Conservation (phyloP, 257 asterid genomes). For the Pogostemon cablin region DNA sequence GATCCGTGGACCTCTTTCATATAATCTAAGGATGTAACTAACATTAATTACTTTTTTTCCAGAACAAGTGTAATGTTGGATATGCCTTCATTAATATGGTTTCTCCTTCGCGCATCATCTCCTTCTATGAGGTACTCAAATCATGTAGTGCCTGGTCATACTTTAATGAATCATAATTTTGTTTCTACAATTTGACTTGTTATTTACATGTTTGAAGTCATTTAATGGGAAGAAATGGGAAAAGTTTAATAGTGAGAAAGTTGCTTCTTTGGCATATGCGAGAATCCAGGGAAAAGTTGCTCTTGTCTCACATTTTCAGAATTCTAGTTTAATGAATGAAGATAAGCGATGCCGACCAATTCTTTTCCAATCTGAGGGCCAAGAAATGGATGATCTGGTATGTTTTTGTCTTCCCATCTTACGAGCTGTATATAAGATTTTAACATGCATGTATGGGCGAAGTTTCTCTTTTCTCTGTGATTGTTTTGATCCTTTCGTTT, state of each 20-base stretch:
- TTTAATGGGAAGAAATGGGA: conserved; percentile 99
- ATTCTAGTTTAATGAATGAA: conserved; percentile 96
- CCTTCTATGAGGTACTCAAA: conserved; percentile 77
- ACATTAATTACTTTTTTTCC: conserved; percentile 35
- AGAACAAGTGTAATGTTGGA: conserved; percentile 99
- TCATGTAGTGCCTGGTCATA: conserved; percentile 1
- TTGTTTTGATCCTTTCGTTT: background rate
- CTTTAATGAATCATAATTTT: background rate
- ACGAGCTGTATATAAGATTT: background rate
- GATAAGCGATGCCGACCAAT: conserved; percentile 94
- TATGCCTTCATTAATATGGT: conserved; percentile 97
- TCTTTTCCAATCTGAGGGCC: conserved; percentile 81
- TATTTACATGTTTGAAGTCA: conserved; percentile 44
- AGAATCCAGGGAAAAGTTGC: conserved; percentile 91
- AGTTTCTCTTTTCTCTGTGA: background rate
- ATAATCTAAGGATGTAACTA: conserved; percentile 1
- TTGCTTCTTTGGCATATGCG: conserved; percentile 92
- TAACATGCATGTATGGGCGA: background rate
- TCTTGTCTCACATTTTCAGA: conserved; percentile 85
- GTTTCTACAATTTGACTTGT: conserved; percentile 16
- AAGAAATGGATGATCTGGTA: conserved; percentile 69
- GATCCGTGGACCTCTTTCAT: conserved; percentile 5
- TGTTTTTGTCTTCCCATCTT: background rate
- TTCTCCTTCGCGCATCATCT: conserved; percentile 72
- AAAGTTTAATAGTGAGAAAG: conserved; percentile 91